A percentile compares a stretch with the other conserved stretches of the same genome.
phyloP scores from a whole-genome alignment of 2,329 filamentous ascomycete genomes.

The Hansfordia pulvinata region DNA sequence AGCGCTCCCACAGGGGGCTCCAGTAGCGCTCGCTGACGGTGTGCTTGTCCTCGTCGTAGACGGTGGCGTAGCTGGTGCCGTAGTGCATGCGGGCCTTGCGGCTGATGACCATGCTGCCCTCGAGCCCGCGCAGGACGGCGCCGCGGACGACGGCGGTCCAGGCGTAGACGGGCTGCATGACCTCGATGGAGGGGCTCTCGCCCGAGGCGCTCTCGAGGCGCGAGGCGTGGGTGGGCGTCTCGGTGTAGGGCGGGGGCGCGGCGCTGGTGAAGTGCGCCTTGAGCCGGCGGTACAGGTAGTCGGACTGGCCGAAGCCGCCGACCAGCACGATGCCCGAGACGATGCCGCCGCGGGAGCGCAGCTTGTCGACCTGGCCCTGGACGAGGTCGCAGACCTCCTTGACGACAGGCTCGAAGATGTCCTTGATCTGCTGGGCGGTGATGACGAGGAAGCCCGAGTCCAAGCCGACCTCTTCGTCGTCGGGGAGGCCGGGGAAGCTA shows the following conservation, averaged over 20 bases:
- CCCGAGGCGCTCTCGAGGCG: slow-evolving; percentile 31
- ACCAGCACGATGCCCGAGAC: slow-evolving; percentile 69
- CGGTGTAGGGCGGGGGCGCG: slow-evolving; percentile 50
- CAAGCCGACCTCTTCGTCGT: slow-evolving; percentile 61
- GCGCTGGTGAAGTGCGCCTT: slow-evolving; percentile 53
- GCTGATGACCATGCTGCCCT: slow-evolving; percentile 68
- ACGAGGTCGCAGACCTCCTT: slow-evolving; percentile 57
- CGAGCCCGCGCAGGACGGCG: slow-evolving; percentile 59
- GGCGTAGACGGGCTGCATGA: slow-evolving; percentile 71
- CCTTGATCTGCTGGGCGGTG: slow-evolving; percentile 54
- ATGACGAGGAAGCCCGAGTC: slow-evolving; percentile 68
- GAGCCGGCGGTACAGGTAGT: slow-evolving; percentile 60
- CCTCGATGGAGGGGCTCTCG: slow-evolving; percentile 50
- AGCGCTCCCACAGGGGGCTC: slow-evolving; percentile 67
- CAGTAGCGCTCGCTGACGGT: slow-evolving; percentile 62
- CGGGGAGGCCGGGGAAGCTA: slow-evolving; percentile 59
- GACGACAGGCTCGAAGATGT: slow-evolving; percentile 64
- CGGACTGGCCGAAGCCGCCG: slow-evolving; percentile 68
- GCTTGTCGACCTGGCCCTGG: slow-evolving; percentile 50
- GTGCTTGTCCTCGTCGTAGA: slow-evolving; percentile 66
- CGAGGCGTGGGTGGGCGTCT: slow-evolving; percentile 56
- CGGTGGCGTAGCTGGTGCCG: slow-evolving; percentile 68
- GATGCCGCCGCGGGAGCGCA: slow-evolving; percentile 45
- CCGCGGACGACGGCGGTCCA: slow-evolving; percentile 73
- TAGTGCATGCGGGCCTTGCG: slow-evolving; percentile 65